Percentiles rank a stretch among this genome's conserved stretches.
phyloP scores from a whole-genome alignment of 805 yeast species.

The Schwanniomyces yamadae region DNA sequence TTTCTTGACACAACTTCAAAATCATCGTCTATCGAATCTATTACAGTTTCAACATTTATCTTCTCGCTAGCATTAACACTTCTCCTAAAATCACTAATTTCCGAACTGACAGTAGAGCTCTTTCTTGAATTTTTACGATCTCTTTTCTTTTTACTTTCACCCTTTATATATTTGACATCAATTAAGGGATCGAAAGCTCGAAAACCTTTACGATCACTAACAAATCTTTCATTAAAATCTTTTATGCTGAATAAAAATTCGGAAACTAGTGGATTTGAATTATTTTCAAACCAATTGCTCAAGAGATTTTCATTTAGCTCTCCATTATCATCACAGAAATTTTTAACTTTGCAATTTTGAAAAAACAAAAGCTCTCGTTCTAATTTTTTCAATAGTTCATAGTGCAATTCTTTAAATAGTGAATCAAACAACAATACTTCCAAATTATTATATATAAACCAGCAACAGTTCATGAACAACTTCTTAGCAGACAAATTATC shows the following conservation, averaged over 20 bases:
- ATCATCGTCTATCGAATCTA: conserved; percentile 18
- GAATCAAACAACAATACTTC: conserved; percentile 57
- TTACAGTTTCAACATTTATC: conserved; percentile 17
- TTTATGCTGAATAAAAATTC: conserved; percentile 20
- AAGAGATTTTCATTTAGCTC: conserved; percentile 10
- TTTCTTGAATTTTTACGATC: conserved; percentile 21
- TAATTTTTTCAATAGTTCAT: conserved; percentile 22
- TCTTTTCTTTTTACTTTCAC: conserved; percentile 18
- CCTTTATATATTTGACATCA: conserved; percentile 27
- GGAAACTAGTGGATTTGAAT: conserved; percentile 16
- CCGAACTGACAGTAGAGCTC: conserved; percentile 21
- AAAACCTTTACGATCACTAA: conserved; percentile 35
- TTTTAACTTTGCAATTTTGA: conserved; percentile 24
- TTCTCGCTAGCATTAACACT: conserved; percentile 15
- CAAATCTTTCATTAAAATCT: conserved; percentile 29
- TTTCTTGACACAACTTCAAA: conserved; percentile 28
- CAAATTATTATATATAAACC: conserved; percentile 67
- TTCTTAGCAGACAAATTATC: conserved; percentile 50
- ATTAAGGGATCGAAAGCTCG: conserved; percentile 34
- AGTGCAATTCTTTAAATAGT: conserved; percentile 25
- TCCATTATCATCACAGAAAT: conserved; percentile 19
- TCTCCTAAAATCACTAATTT: conserved; percentile 24
- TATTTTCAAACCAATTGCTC: conserved; percentile 19
- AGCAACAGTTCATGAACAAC: conserved; percentile 58
- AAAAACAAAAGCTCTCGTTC: conserved; percentile 29